phyloP scores from a whole-genome alignment of 2,329 filamentous ascomycete genomes.

The Claviceps fusiformis region DNA sequence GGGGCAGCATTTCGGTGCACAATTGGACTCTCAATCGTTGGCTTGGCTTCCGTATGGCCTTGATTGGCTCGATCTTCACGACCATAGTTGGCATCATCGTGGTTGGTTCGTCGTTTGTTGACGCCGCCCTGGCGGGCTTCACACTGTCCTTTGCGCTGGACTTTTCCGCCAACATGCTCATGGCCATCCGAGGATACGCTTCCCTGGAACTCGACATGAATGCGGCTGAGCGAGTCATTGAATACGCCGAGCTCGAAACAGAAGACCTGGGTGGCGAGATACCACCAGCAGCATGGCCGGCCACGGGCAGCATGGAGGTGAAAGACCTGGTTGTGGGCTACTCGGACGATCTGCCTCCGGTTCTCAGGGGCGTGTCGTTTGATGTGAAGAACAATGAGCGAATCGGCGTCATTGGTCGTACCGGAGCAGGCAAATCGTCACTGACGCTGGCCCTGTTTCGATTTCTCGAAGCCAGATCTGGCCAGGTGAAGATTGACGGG shows the following conservation, averaged over 20 bases:
- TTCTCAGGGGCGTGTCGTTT: slow-evolving; percentile 58
- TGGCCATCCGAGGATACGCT: slow-evolving; percentile 53
- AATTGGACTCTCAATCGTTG: slow-evolving; percentile 63
- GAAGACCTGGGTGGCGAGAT: slow-evolving; percentile 49
- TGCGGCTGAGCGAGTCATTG: slow-evolving; percentile 59
- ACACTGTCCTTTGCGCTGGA: slow-evolving; percentile 61
- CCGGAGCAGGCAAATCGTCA: slow-evolving; percentile 66
- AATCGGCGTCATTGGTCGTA: slow-evolving; percentile 65
- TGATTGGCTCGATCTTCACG: slow-evolving; percentile 57
- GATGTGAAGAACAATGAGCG: slow-evolving; percentile 52
- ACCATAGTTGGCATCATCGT: slow-evolving; percentile 52
- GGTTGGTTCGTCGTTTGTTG: slow-evolving; percentile 45
- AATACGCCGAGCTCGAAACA: slow-evolving; percentile 56
- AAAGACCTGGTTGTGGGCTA: slow-evolving; percentile 59
- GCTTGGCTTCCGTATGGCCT: slow-evolving; percentile 59
- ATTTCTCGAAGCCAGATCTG: slow-evolving; percentile 56
- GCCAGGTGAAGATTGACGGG: slow-evolving; percentile 57
- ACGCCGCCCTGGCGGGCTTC: slow-evolving; percentile 61
- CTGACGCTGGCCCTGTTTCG: slow-evolving; percentile 65
- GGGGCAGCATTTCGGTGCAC: slow-evolving; percentile 51
- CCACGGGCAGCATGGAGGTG: slow-evolving; percentile 60
- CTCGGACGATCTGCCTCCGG: slow-evolving; percentile 54
- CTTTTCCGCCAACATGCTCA: slow-evolving; percentile 50
- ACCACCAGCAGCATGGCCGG: slow-evolving; percentile 62
- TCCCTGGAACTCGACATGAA: slow-evolving; percentile 70